These are phyloP conservation scores for Aspergillus haitiensis DNA, from an alignment of 495 filamentous ascomycete species.

Conservation along the genomic window DNA sequence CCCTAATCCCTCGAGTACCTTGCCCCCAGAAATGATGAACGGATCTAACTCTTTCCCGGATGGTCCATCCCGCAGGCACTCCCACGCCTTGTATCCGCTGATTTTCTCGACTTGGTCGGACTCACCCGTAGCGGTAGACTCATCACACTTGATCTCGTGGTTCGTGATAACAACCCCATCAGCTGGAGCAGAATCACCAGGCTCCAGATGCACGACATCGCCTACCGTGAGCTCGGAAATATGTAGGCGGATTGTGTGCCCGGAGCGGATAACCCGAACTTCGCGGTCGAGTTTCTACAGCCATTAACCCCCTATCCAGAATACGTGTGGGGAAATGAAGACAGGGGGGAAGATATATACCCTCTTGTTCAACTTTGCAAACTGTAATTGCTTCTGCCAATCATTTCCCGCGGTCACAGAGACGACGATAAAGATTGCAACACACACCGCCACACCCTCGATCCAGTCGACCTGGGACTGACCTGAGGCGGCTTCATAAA, in stretches of 20 bases:
- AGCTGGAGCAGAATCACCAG: slow-evolving; percentile 66
- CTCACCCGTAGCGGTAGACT: slow-evolving; percentile 69
- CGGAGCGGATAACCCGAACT: slow-evolving; percentile 74
- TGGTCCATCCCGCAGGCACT: slow-evolving; percentile 56
- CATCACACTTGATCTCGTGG: slow-evolving; percentile 66
- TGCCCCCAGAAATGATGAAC: slow-evolving; percentile 63
- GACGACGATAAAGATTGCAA: slow-evolving; percentile 74
- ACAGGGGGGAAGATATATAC: slow-evolving; percentile 28
- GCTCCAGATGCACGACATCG: slow-evolving; percentile 71
- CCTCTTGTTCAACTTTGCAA: slow-evolving; percentile 73
- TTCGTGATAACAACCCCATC: slow-evolving; percentile 64
- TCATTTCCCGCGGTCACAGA: slow-evolving; percentile 73
- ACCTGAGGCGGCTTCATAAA: slow-evolving; percentile 59
- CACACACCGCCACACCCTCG: slow-evolving; percentile 76
- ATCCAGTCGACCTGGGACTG: slow-evolving; percentile 67
- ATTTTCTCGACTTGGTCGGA: slow-evolving; percentile 68
- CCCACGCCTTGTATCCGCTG: slow-evolving; percentile 57
- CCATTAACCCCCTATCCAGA: slow-evolving; percentile 6
- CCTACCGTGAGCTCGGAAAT: slow-evolving; percentile 71
- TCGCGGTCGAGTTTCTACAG: slow-evolving; percentile 71
- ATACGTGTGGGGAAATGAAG: too few species aligned
- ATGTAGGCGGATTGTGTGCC: slow-evolving; percentile 69
- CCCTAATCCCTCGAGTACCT: slow-evolving; percentile 65
- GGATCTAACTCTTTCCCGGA: slow-evolving; percentile 60
- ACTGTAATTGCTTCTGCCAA: slow-evolving; percentile 77